Evolutionary conservation across 495 filamentous ascomycete genomes (phyloP).

Genomic region (Penicillium riverlandense): DNA sequence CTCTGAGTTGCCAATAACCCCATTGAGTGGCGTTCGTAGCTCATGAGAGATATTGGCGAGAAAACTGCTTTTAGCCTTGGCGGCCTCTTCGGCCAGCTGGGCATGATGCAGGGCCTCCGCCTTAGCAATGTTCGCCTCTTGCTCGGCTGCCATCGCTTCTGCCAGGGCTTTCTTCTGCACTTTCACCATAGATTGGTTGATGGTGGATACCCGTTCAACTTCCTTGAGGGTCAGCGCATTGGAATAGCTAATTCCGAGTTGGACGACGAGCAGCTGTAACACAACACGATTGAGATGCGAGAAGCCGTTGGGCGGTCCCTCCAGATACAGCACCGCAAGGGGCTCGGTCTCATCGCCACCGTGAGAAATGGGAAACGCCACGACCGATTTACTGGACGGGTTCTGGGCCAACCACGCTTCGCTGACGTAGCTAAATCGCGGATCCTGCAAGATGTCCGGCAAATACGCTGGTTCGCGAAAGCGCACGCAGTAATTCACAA

Average conservation of each 20-base stretch:
- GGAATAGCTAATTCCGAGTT: slow-evolving; percentile 76
- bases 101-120: slow-evolving; percentile 72
- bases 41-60: slow-evolving; percentile 84
- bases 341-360: slow-evolving; percentile 53
- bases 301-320: slow-evolving; percentile 58
- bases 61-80: slow-evolving; percentile 81
- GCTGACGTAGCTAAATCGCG: slow-evolving; percentile 71
- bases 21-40: slow-evolving; percentile 72
- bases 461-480: slow-evolving; percentile 74
- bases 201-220: slow-evolving; percentile 62
- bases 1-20: slow-evolving; percentile 81
- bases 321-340: slow-evolving; percentile 64
- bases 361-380: no score
- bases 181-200: slow-evolving; percentile 76
- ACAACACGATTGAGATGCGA: slow-evolving; percentile 77
- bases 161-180: slow-evolving; percentile 71
- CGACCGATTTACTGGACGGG: slow-evolving; percentile 59
- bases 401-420: slow-evolving; percentile 65
- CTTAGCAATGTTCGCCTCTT: slow-evolving; percentile 72
- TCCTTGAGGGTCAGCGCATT: slow-evolving; percentile 75
- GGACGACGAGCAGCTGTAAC: slow-evolving; percentile 72
- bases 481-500: slow-evolving; percentile 69
- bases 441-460: slow-evolving; percentile 68
- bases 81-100: slow-evolving; percentile 77
- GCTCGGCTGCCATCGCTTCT: slow-evolving; percentile 54